Percentiles rank a stretch among this genome's conserved stretches.
phyloP scores from a whole-genome alignment of 2,329 filamentous ascomycete species.

The Calcarisporium arbuscula region DNA sequence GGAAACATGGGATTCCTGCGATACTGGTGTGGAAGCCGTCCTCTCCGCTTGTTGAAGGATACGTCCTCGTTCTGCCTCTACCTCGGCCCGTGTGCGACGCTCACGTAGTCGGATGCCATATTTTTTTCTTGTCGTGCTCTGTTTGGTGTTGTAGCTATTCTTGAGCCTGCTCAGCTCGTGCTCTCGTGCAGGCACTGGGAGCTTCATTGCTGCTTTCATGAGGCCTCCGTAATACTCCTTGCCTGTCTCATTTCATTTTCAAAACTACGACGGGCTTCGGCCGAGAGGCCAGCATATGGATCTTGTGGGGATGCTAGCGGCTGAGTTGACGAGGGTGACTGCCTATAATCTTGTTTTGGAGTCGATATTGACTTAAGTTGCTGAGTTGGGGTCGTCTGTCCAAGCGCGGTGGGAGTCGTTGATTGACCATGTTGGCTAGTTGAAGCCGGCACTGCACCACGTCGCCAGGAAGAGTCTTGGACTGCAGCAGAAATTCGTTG shows the following conservation, averaged over 20 bases:
- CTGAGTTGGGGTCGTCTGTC: too few species aligned
- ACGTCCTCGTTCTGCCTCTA: constrained; percentile 36
- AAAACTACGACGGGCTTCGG: constrained; percentile 17
- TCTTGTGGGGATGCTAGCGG: too few species aligned
- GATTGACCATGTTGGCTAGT: too few species aligned
- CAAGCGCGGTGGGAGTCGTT: too few species aligned
- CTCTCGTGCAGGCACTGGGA: constrained; percentile 27
- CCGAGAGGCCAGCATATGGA: constrained; percentile 39
- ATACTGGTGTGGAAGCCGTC: too few species aligned
- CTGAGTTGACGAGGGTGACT: too few species aligned
- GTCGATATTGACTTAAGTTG: too few species aligned
- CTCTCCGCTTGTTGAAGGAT: too few species aligned
- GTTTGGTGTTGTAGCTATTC: constrained; percentile 49
- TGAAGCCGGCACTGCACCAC: not conserved
- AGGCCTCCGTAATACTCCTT: constrained; percentile 31
- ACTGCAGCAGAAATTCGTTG: too few species aligned
- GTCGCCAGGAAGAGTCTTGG: not conserved
- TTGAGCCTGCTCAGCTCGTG: constrained; percentile 34
- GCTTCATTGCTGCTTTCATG: constrained; percentile 34
- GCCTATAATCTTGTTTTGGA: too few species aligned
- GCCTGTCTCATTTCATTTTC: constrained; percentile 20
- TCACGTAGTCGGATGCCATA: constrained; percentile 49
- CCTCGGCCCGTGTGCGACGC: constrained; percentile 39
- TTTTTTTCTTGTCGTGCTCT: constrained; percentile 50
- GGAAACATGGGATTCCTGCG: too few species aligned